Base-by-base conservation (phyloP, 78 protist species). In the Cyanophora paradoxa region DNA sequence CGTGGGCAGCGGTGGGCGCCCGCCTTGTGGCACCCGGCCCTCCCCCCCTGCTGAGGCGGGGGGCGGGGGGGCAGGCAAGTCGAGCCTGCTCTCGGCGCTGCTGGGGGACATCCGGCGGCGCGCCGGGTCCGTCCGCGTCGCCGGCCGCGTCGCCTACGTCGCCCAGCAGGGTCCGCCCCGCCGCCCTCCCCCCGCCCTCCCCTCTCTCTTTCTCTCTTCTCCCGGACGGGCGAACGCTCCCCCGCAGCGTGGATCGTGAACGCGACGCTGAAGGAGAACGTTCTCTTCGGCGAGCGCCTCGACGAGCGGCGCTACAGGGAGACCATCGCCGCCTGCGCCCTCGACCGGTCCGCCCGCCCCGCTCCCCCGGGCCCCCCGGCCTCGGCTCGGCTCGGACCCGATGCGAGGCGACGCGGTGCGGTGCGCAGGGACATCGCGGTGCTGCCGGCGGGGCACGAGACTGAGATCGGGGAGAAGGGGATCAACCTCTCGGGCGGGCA, bases 381-480 rank as follows among this genome's bases (percentile, higher is more conserved):
- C 10, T 6, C 48, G 22, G 22, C 22, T 42, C 48, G 48, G 10
- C 10, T 6, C 48, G 6, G 22, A 42, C 48, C 48, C 6, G 22
- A 42, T 42, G 48, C 48, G 6, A 13, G 22, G 22, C 48, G 22
- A 42, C 10, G n/a, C n/a, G n/a, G 95, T 37, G 82, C 76, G 52
- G 81, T 92, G 16, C 8, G 16, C 1, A 69, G 84, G 13, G 98
- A 95, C 63, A 54, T 94, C 20, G 67, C 56, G 13, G 28, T 46
- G 41, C 33, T 82, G 30, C 63, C 76, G 16, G 77, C 48, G 7
- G 81, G 89, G 13, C 93, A 86, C 44, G 19, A 7, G 28, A 81
- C 91, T 24, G 95, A 89, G 71, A 94, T 97, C 61, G 99, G 99
- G 28, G 98, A 94, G 84, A 68, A 76, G 37, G 99, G 99, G 48